phyloP scores from a whole-genome alignment of 371 early-diverging fungal species.

The Mortierella sp. region DNA sequence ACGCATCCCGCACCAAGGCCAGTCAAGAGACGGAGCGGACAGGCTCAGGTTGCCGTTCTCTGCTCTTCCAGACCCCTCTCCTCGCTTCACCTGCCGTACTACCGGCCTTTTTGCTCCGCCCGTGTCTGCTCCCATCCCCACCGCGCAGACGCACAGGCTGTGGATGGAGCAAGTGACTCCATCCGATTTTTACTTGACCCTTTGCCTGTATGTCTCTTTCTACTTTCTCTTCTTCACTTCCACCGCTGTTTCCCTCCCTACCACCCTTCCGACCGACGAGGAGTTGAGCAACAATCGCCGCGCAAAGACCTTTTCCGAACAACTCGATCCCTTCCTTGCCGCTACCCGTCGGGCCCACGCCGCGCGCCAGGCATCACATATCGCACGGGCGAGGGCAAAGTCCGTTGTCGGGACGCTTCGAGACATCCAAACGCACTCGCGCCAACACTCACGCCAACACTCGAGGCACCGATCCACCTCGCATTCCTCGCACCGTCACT shows the following conservation, averaged over 20 bases:
- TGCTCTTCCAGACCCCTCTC: too few relatives aligned
- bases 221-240: slow-evolving; percentile 50
- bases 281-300: slow-evolving; percentile 35
- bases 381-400: slow-evolving; percentile 43
- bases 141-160: too few relatives aligned
- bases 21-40: too few relatives aligned
- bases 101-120: too few relatives aligned
- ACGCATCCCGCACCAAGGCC: too few relatives aligned
- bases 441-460: slow-evolving; percentile 7
- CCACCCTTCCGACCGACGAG: slow-evolving; percentile 25
- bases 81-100: too few relatives aligned
- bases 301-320: slow-evolving; percentile 39
- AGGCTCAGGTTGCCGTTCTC: too few relatives aligned
- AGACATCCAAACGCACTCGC: slow-evolving; percentile 14
- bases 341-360: slow-evolving; percentile 43
- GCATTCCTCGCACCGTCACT: neutral
- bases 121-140: too few relatives aligned
- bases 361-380: slow-evolving; percentile 21
- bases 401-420: slow-evolving; percentile 30
- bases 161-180: slow-evolving; percentile 50
- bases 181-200: slow-evolving; percentile 50
- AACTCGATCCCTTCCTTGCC: slow-evolving; percentile 46
- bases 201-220: slow-evolving; percentile 54
- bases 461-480: too few relatives aligned
- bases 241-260: slow-evolving; percentile 7